These are phyloP conservation scores for Chlamydomonas asymmetrica DNA, from an alignment of 139 green algal species.

Conservation along the genomic window DNA sequence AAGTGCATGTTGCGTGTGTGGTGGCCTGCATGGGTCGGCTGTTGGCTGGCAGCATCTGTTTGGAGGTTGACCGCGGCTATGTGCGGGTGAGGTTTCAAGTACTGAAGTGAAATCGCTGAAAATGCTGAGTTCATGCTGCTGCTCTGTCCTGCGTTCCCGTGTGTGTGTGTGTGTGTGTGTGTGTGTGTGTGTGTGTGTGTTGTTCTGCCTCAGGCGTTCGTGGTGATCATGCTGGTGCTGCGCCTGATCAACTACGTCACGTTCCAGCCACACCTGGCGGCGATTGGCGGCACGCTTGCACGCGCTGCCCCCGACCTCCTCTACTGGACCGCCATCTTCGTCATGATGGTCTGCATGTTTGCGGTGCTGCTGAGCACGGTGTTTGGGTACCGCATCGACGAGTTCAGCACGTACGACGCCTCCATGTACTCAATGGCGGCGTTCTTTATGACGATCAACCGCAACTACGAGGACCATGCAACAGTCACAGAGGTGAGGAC, in stretches of 20 bases:
- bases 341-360: constrained; percentile 11
- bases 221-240: constrained; percentile 42
- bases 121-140: no score
- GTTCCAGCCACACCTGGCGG: constrained; percentile 42
- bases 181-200: no score
- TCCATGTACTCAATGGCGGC: background rate
- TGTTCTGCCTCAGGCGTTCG: constrained; percentile 1
- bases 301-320: constrained; percentile 15
- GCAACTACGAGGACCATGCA: background rate
- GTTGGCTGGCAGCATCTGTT: no score
- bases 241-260: constrained; percentile 36
- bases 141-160: no score
- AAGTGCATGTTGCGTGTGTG: no score
- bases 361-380: constrained; percentile 5
- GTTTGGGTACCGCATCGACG: constrained; percentile 28
- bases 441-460: constrained; percentile 30
- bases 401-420: background rate
- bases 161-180: no score
- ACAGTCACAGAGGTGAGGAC: constrained; percentile 12
- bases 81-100: no score
- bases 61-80: no score
- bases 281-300: constrained; percentile 27
- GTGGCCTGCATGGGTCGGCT: no score
- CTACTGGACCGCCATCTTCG: constrained; percentile 26
- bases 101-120: no score